Evolutionary conservation across 495 filamentous ascomycete genomes (phyloP), one percentile per base, ranked within the genome.

Genomic region (Xylaria castorea): DNA sequence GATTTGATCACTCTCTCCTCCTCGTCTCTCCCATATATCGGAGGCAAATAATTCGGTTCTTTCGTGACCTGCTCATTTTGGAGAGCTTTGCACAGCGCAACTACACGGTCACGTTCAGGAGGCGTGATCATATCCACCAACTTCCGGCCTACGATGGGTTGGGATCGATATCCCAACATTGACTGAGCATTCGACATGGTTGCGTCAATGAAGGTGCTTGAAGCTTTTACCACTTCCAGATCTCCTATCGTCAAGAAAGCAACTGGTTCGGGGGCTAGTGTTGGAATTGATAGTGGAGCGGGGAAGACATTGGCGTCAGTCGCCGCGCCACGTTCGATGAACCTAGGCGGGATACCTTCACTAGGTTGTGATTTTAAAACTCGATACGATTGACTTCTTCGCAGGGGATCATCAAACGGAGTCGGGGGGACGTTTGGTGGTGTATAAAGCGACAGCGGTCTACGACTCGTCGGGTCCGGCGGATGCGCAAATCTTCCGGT

Each of bases 351-450:
- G 66, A 82, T 72, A 62, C 83, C 66, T 69, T 86, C 80, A 76
- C 80, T 80, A 82, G 84, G 78, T 74, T 89, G 88, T 71, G 89
- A 89, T 80, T 90, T 90, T 71, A 91, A 80, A 62, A 90, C 83
- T 73, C 88, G 83, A 76, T 90, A 89, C 44, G 85, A 83, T 55
- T 86, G 82, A 70, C 79, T 81, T 74, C 84, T 81, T 74, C 85
- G 83, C 72, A 88, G 82, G 66, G 80, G 82, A 69, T 88, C 85
- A 60, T 85, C 81, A 74, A 82, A 85, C 65, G 81, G 65, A 27
- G 71, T 55, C 18, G 73, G 30, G 46, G 70, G 69, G 6, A 63
- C 68, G 71, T 67, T 77, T 20, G 83, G 82, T 38, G 81, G 74
- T 25, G 80, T 78, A 72, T 85, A 85, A 20, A 82, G 72, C 18